Base-by-base conservation (phyloP, 352 stramenopile genomes). In the Pythium biforme region DNA sequence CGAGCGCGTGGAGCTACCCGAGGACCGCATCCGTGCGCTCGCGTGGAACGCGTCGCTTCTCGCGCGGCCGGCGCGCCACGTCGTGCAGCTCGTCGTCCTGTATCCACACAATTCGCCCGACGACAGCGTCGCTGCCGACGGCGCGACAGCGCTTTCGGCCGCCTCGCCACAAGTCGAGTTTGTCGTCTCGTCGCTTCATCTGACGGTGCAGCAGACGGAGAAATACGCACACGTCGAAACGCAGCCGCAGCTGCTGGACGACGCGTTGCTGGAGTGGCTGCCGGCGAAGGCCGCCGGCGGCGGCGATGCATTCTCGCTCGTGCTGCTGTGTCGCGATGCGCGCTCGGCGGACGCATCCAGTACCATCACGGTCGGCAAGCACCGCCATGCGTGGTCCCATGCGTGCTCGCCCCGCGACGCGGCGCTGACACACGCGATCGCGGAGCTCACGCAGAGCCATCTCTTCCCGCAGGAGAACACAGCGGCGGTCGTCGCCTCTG, bases 341-440 rank as follows among this genome's bases (percentile, higher is more conserved):
- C n/a, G n/a, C n/a, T n/a, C n/a, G 14, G 45, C 59, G 4, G 48
- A 73, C 10, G 14, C 37, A 14, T 0, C 43, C 0, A 22, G 63
- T 1, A 63, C 37, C 14, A 4, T 93, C 19, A 73, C 65, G 2
- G 70, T 91, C 14, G 85, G 85, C 26, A 84, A 82, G 34, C 60
- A 90, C 59, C 81, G 75, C 11, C 81, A 92, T 57, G 85, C 77
- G n/a, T 94, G 79, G 79, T 76, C 77, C 10, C 19, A 25, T 15
- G 64, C 48, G 1, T 78, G 68, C 43, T 48, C 50, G 9, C 33
- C 43, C 12, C 33, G 43, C 26, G 68, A 72, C 19, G 20, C 40
- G 19, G 27, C 34, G 27, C 25, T 65, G 14, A 69, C 70, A 17
- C 48, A 23, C 11, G 69, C 77, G 11, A 61, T 88, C 12, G 75